phyloP scores from a whole-genome alignment of 495 filamentous ascomycete genomes.

The Aspergillus biplanus region DNA sequence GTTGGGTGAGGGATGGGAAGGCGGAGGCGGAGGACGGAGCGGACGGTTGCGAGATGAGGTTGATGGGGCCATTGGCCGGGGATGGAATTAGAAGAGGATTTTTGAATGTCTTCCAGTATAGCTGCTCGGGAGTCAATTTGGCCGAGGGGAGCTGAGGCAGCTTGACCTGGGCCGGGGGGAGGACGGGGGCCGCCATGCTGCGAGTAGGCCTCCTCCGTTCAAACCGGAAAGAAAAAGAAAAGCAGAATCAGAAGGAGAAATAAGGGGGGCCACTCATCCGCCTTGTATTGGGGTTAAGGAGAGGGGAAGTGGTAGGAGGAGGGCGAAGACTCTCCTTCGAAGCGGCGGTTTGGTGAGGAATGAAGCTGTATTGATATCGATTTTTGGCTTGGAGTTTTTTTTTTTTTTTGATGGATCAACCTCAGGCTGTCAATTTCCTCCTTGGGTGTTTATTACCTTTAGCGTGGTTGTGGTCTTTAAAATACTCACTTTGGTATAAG shows the following conservation, averaged over 20 bases:
- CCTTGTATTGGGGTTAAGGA: background rate
- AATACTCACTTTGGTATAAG: background rate
- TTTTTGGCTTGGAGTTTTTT: slow-evolving; percentile 9
- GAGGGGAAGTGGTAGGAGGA: background rate
- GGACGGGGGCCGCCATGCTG: slow-evolving; percentile 86
- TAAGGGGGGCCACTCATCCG: background rate
- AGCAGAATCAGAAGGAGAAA: background rate
- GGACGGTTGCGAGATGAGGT: slow-evolving; percentile 81
- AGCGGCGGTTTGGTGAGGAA: background rate
- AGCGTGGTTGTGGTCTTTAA: background rate
- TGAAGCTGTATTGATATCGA: slow-evolving; percentile 5
- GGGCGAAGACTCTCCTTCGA: background rate
- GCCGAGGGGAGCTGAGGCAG: slow-evolving; percentile 63
- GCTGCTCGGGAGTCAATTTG: slow-evolving; percentile 78
- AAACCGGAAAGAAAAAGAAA: background rate
- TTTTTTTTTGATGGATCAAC: slow-evolving; percentile 4
- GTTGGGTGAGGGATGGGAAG: slow-evolving; percentile 51
- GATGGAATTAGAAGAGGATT: slow-evolving; percentile 86
- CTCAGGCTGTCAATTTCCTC: background rate
- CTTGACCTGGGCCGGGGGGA: slow-evolving; percentile 80
- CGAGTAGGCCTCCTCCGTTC: background rate
- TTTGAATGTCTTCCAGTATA: slow-evolving; percentile 92
- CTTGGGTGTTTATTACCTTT: slow-evolving; percentile 4
- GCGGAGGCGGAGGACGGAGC: slow-evolving; percentile 50
- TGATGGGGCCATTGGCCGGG: slow-evolving; percentile 80